A percentile compares a stretch with the other conserved stretches of the same genome.
These are phyloP conservation scores for Batrachochytrium dendrobatidis DNA, from an alignment of 371 early-diverging fungal genomes.

Conservation along the genomic window DNA sequence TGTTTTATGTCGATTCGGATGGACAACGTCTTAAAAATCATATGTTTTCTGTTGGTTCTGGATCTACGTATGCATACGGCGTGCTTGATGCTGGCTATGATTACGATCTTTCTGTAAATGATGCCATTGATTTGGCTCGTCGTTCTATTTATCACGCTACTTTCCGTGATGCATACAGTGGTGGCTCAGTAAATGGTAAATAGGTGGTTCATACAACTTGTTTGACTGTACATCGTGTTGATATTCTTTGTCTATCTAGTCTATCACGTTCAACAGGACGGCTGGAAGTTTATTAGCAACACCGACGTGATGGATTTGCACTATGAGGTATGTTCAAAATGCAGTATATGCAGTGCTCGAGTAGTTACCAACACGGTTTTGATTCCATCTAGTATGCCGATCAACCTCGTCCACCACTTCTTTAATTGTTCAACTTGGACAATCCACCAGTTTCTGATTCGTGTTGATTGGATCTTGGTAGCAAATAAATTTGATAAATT, in stretches of 20 bases:
- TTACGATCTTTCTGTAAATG: conserved; percentile 81
- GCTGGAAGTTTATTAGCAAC: conserved; percentile 85
- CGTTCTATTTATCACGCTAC: conserved; percentile 98
- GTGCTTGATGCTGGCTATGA: conserved; percentile 91
- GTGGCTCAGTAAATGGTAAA: conserved; percentile 88
- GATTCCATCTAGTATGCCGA: too few species aligned
- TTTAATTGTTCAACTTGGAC: too few species aligned
- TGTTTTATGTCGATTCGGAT: conserved; percentile 98
- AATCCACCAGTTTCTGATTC: too few species aligned
- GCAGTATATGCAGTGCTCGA: background rate
- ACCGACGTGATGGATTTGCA: conserved; percentile 84
- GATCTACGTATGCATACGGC: conserved; percentile 58
- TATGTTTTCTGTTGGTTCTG: conserved; percentile 69
- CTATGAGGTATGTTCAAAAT: conserved; percentile 38
- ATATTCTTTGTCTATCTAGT: conserved; percentile 40
- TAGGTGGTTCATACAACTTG: background rate
- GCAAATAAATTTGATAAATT: too few species aligned
- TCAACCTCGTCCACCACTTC: too few species aligned
- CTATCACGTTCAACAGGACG: conserved; percentile 86
- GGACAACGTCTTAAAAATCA: conserved; percentile 91
- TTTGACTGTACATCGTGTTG: background rate
- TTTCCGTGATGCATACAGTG: conserved; percentile 97
- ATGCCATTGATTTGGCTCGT: conserved; percentile 94
- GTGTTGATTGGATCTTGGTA: too few species aligned
- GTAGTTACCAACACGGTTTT: too few species aligned